Conservation (phyloP, 2,329 filamentous ascomycete genomes). For the Fusarium marasasianum region DNA sequence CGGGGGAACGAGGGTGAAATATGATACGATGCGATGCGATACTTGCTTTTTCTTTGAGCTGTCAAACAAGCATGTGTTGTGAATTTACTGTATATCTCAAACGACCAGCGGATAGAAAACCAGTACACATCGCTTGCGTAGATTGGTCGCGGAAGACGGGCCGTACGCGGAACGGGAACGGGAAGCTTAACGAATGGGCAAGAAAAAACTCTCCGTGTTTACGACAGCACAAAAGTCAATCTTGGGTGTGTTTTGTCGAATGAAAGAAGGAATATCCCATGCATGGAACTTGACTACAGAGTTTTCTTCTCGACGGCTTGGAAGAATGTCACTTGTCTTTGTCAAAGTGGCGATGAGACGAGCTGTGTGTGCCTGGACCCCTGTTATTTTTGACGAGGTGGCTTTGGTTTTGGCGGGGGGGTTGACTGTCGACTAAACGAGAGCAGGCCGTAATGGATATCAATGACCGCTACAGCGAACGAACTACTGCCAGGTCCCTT, state of each 20-base stretch:
- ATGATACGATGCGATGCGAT: constrained; percentile 2
- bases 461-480: not conserved
- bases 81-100: not conserved
- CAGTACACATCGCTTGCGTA: not conserved
- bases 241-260: not conserved
- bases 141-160: constrained; percentile 24
- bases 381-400: not conserved
- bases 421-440: not conserved
- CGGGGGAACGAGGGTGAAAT: not conserved
- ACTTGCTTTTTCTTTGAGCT: not conserved
- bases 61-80: not conserved
- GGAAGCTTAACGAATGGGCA: not conserved
- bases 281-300: constrained; percentile 1
- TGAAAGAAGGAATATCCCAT: not conserved
- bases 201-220: not conserved
- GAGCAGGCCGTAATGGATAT: not conserved
- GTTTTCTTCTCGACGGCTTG: not conserved
- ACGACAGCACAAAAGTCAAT: not conserved
- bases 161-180: constrained; percentile 15
- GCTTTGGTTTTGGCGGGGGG: not conserved
- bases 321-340: not conserved
- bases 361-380: constrained; percentile 6
- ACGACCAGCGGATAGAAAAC: not conserved
- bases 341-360: not conserved
- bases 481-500: constrained; percentile 11